Base-by-base conservation (phyloP, 73 alveolate genomes). In the Paramecium tetraurelia region DNA sequence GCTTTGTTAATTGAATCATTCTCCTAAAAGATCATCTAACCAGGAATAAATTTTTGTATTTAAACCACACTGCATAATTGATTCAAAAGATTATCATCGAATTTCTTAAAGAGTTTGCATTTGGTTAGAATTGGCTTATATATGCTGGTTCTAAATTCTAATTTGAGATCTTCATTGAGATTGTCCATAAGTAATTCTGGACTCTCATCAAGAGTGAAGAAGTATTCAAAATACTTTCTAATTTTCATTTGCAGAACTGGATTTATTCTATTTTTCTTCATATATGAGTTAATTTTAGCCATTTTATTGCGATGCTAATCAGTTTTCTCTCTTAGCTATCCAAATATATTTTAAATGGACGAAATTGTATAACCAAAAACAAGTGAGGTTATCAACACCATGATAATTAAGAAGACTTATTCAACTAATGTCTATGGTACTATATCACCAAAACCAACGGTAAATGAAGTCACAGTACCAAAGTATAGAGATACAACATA, bases 371-470 rank as follows among this genome's bases (percentile, higher is more conserved):
- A 86, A 4, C 88, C 93, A 86, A 86, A 86, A 31, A 77, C 85
- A 8, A 58, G 75, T 10, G 88, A 86, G 1, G 93, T 63, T 16
- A 86, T 36, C 31, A 86, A 86, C 1, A 77, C 70, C 87, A 86
- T 86, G 16, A 72, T 58, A 7, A 63, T 86, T 77, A 86, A 43
- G 29, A 58, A 86, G 2, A 63, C 29, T 86, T 86, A 63, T 68
- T 86, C 93, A 68, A 63, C 33, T 3, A 63, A 9, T 41, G 83
- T 59, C n/a, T 63, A 33, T 5, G 93, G 93, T 41, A 86, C 87
- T 1, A 86, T 63, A 86, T 86, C 93, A 4, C 93, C 93, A 40
- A 48, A 86, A 7, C 93, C 93, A 33, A 86, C 70, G n/a, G 93
- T 86, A 36, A 86, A 63, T 38, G 85, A 40, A 29, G 93, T 59